Conservation (phyloP, 2,329 filamentous ascomycete genomes). For the Beauveria sp. region DNA sequence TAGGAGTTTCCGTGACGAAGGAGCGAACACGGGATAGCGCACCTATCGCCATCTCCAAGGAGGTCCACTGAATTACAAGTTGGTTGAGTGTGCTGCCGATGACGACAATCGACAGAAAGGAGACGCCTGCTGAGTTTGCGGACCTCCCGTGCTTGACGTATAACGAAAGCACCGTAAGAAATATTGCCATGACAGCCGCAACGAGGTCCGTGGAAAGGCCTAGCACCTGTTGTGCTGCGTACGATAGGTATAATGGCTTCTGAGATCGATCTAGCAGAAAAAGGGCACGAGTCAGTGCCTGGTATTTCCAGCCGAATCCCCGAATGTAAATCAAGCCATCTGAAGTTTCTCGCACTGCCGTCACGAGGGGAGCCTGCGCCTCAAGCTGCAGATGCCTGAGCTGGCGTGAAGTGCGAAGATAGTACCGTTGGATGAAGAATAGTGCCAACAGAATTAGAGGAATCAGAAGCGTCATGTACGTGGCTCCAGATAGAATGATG, state of each 20-base stretch:
- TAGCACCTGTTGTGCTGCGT: neutral
- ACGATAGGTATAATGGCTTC: neutral
- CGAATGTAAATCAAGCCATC: neutral
- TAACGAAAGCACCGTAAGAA: neutral
- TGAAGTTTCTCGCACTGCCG: neutral
- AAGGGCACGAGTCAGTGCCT: accelerated
- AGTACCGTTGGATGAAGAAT: neutral
- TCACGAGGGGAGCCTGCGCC: neutral
- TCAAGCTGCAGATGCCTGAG: neutral
- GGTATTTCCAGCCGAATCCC: neutral
- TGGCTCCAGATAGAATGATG: neutral
- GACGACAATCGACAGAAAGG: neutral
- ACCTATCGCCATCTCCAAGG: neutral
- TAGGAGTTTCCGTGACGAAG: neutral
- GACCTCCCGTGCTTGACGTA: neutral
- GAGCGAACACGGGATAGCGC: neutral
- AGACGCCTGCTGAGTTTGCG: neutral
- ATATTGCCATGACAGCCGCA: neutral
- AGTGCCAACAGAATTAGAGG: neutral
- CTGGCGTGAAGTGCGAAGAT: constrained; percentile 1
- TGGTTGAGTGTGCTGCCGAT: neutral
- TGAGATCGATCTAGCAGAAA: neutral
- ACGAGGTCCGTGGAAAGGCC: neutral
- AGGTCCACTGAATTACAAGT: neutral
- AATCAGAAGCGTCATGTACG: neutral